A percentile compares a stretch with the other conserved stretches of the same genome.
These are phyloP conservation scores for Hemisphaericaspora xylanilytica DNA, from an alignment of 1,139 yeast genomes.

Conservation along the genomic window DNA sequence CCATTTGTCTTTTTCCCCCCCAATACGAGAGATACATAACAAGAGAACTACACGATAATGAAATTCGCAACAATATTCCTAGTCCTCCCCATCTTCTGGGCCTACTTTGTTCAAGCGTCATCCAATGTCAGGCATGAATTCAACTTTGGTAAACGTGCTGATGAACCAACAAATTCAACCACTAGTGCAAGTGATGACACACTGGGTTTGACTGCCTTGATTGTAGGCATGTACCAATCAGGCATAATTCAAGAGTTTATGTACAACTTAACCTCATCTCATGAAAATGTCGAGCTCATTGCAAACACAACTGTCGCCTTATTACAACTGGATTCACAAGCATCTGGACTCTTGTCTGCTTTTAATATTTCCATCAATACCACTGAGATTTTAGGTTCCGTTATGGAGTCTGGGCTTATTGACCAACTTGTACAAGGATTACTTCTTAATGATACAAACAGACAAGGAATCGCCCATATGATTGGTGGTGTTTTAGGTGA, in stretches of 20 bases:
- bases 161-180: not conserved
- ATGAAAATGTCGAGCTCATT: conserved; percentile 21
- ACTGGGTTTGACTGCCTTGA: conserved; percentile 15
- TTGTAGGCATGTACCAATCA: conserved; percentile 26
- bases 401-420: conserved; percentile 27
- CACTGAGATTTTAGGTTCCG: conserved; percentile 18
- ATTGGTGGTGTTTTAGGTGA: conserved; percentile 25
- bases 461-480: conserved; percentile 23
- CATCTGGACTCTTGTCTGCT: conserved; percentile 17
- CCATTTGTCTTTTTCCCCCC: no score
- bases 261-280: conserved; percentile 26
- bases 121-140: not conserved
- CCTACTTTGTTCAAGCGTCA: not conserved
- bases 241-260: conserved; percentile 30
- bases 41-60: not conserved
- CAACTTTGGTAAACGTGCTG: not conserved
- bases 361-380: conserved; percentile 23
- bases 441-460: conserved; percentile 30
- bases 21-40: not conserved
- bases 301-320: conserved; percentile 18
- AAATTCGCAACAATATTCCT: not conserved
- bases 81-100: not conserved
- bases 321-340: not conserved
- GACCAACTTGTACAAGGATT: conserved; percentile 23
- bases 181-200: conserved; percentile 14